Evolutionary conservation across 331 rosid species (phyloP).

Genomic region (Spiraea crenata): DNA sequence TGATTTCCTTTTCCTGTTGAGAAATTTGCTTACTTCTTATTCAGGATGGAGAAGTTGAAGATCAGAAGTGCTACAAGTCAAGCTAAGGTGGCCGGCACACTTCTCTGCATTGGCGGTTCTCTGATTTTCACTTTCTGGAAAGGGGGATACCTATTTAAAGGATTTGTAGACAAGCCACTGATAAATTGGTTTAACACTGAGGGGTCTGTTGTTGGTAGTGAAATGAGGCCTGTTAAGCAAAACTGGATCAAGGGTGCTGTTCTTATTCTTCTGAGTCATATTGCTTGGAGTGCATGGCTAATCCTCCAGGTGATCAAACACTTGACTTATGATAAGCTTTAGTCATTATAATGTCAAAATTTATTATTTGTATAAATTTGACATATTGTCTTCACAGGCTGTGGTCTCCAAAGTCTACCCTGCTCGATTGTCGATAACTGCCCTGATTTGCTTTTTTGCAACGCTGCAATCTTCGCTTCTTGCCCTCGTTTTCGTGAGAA

Average conservation of each 20-base stretch:
- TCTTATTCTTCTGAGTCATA: conserved; percentile 28
- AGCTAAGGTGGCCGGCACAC: conserved; percentile 37
- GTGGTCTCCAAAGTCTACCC: conserved; percentile 31
- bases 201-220: not conserved
- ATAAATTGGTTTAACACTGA: conserved; percentile 1
- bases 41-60: conserved; percentile 42
- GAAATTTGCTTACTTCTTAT: not conserved
- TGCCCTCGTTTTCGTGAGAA: conserved; percentile 24
- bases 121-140: conserved; percentile 38
- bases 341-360: not conserved
- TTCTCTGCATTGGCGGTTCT: conserved; percentile 34
- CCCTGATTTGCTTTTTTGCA: conserved; percentile 30
- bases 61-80: conserved; percentile 21
- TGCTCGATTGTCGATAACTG: conserved; percentile 21
- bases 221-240: conserved; percentile 14
- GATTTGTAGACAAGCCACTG: conserved; percentile 21
- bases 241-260: conserved; percentile 41
- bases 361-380: not conserved
- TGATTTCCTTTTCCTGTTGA: not conserved
- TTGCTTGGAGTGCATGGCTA: conserved; percentile 42
- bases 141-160: conserved; percentile 22
- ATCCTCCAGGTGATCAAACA: conserved; percentile 36
- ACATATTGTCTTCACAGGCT: conserved; percentile 14
- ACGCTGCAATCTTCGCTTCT: conserved; percentile 36
- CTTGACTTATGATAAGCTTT: not conserved